Base-by-base conservation (phyloP, 2,329 filamentous ascomycete species). In the Passalora sequoiae region DNA sequence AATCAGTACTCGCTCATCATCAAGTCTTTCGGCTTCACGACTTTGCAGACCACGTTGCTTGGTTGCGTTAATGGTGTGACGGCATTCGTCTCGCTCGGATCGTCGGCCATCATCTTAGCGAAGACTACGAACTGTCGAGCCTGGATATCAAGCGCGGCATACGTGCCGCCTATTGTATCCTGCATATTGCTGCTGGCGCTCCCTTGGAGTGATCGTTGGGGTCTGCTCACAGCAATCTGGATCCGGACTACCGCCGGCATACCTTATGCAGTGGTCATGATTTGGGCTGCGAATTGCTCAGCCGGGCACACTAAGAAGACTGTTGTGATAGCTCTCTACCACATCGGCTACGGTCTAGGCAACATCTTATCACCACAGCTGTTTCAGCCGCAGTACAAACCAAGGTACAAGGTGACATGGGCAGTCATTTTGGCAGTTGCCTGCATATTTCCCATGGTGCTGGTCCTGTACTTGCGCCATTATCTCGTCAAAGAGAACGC, bases 1-100 rank as follows among this genome's bases (percentile, higher is more conserved):
- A 70, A 69, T 35, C 67, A 69, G 43, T 66, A 66, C 54, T 67
- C 66, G 0, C 56, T 73, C 0, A 67, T 71, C 32, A 67, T 71
- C 49, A 70, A 69, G 19, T 68, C 66, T 0, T 71, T 71, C 38
- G 69, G 68, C 3, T 72, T 71, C 46, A 63, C 49, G 9, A 64
- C 52, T 29, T 57, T 61, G 32, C 62, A 66, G 25, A 66, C 64
- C 7, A 67, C 64, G 0, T 54, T 60, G 17, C 54, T 56, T 46
- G 59, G 22, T 29, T 59, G 48, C 25, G 42, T 48, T 10, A 51
- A 43, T 31, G 48, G 48, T 7, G n/a, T 51, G 2, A 38, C 44
- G 7, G 42, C 41, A 16, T 51, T 51, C n/a, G 48, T 48, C 2
- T 51, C 48, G 2, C 54, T 66, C 3, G 47, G 47, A 8, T 32